These are phyloP conservation scores for Neofusicoccum ribis DNA, from an alignment of 2,329 filamentous ascomycete genomes.

Conservation along the genomic window DNA sequence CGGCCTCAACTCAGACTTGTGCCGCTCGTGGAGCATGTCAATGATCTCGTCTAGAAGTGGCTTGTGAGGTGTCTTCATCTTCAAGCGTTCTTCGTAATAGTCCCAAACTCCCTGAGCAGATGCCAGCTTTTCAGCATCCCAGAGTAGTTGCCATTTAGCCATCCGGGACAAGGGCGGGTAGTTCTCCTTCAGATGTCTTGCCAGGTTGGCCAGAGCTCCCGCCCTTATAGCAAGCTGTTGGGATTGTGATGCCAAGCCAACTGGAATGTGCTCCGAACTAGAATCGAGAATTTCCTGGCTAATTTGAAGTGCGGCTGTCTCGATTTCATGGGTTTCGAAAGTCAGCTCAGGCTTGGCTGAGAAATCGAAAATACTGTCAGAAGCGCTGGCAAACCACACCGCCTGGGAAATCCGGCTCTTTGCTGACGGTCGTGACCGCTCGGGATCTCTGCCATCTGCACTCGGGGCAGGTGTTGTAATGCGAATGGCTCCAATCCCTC, in stretches of 20 bases:
- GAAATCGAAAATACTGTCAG: constrained; percentile 86
- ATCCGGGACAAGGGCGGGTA: constrained; percentile 64
- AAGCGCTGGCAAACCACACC: constrained; percentile 83
- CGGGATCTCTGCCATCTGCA: constrained; percentile 53
- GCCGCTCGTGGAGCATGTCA: constrained; percentile 72
- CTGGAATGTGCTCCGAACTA: constrained; percentile 52
- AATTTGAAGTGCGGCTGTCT: constrained; percentile 72
- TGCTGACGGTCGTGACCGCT: constrained; percentile 62
- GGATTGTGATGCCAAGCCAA: constrained; percentile 67
- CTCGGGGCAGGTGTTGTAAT: constrained; percentile 57
- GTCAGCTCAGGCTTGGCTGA: constrained; percentile 64
- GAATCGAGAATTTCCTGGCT: constrained; percentile 82
- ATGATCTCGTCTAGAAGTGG: constrained; percentile 74
- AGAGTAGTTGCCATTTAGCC: constrained; percentile 79
- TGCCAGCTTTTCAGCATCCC: constrained; percentile 85
- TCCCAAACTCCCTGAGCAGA: constrained; percentile 80
- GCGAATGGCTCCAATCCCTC: constrained; percentile 59
- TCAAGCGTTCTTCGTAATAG: constrained; percentile 68
- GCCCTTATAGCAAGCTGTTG: constrained; percentile 75
- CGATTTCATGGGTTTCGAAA: constrained; percentile 70
- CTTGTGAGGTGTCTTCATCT: constrained; percentile 71
- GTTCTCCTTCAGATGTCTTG: constrained; percentile 67
- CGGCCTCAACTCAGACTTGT: constrained; percentile 67
- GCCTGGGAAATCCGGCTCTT: constrained; percentile 92
- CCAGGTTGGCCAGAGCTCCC: constrained; percentile 73